Percentiles rank a stretch among this genome's conserved stretches.
Evolutionary conservation across 2,329 filamentous ascomycete genomes (phyloP).

Genomic region (Ophioceras dolichostomum): DNA sequence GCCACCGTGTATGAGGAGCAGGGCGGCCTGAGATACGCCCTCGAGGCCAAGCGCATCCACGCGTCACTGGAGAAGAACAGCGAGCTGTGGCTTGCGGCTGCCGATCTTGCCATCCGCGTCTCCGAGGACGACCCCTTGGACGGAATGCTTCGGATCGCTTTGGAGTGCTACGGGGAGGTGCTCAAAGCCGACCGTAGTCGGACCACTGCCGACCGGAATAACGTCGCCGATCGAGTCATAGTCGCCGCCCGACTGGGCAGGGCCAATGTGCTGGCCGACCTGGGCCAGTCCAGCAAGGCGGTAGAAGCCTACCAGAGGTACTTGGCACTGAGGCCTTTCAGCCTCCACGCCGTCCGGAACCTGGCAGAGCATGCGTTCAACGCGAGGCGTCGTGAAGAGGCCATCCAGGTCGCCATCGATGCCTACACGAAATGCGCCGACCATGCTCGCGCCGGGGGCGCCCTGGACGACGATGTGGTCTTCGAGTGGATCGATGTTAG

Average conservation of each 20-base stretch:
- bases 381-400: slow-evolving; percentile 29
- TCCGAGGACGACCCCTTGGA: slow-evolving; percentile 17
- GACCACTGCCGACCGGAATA: slow-evolving; percentile 42
- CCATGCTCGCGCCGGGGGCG: slow-evolving; percentile 21
- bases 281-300: slow-evolving; percentile 39
- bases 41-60: slow-evolving; percentile 48
- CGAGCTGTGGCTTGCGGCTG: slow-evolving; percentile 45
- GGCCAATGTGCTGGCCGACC: slow-evolving; percentile 43
- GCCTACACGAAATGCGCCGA: slow-evolving; percentile 37
- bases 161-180: slow-evolving; percentile 47
- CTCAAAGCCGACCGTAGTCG: slow-evolving; percentile 42
- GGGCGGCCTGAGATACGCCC: slow-evolving; percentile 41
- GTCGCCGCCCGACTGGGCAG: slow-evolving; percentile 46
- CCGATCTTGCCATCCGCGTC: slow-evolving; percentile 41
- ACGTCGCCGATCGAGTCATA: slow-evolving; percentile 45
- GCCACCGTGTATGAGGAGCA: slow-evolving; percentile 49
- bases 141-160: slow-evolving; percentile 37
- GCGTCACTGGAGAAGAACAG: slow-evolving; percentile 49
- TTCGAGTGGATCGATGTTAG: slow-evolving; percentile 72
- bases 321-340: slow-evolving; percentile 36
- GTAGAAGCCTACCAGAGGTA: slow-evolving; percentile 44
- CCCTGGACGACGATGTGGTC: slow-evolving; percentile 19
- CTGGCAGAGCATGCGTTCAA: slow-evolving; percentile 45
- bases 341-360: slow-evolving; percentile 42
- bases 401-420: slow-evolving; percentile 26